These are phyloP conservation scores for Amanita exitialis DNA, from an alignment of 768 basidiomycete species.

Conservation along the genomic window DNA sequence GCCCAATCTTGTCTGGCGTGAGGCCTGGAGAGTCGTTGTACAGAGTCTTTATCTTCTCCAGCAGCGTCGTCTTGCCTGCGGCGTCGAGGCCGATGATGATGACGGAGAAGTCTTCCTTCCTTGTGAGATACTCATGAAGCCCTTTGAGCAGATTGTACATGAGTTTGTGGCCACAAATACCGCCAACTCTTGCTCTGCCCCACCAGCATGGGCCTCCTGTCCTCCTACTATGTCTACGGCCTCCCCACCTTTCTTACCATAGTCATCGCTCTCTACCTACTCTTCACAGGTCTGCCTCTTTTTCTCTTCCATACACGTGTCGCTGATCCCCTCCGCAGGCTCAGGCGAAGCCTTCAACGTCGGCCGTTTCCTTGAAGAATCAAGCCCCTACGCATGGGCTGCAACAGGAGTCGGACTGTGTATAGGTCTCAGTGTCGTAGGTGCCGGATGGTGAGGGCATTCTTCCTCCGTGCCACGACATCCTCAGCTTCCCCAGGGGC, in stretches of 20 bases:
- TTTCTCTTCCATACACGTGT: neutral
- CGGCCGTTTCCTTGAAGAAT: conserved; percentile 88
- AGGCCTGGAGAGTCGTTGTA: conserved; percentile 84
- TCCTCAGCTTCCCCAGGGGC: conserved; percentile 49
- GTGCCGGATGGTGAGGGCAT: conserved; percentile 81
- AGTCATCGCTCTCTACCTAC: conserved; percentile 72
- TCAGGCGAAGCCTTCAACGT: conserved; percentile 92
- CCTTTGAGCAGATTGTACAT: conserved; percentile 97
- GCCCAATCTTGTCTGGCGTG: conserved; percentile 88
- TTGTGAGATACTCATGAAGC: conserved; percentile 81
- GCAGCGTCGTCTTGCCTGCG: conserved; percentile 85
- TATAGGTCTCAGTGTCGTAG: conserved; percentile 87
- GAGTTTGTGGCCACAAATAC: too few species aligned
- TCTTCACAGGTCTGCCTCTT: conserved; percentile 68
- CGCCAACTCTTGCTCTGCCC: conserved; percentile 14
- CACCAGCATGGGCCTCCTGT: conserved; percentile 34
- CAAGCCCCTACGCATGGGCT: conserved; percentile 90
- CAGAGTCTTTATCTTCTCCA: conserved; percentile 90
- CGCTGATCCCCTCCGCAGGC: conserved; percentile 27
- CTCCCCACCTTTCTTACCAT: conserved; percentile 54
- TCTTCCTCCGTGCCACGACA: neutral
- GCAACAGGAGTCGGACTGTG: conserved; percentile 86
- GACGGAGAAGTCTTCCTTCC: conserved; percentile 87
- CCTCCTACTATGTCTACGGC: conserved; percentile 56
- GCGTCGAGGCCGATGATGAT: conserved; percentile 92